Evolutionary conservation across 2,329 filamentous ascomycete species (phyloP), one percentile per base, ranked within the genome.

Genomic region (Pseudocercospora pini-densiflorae): DNA sequence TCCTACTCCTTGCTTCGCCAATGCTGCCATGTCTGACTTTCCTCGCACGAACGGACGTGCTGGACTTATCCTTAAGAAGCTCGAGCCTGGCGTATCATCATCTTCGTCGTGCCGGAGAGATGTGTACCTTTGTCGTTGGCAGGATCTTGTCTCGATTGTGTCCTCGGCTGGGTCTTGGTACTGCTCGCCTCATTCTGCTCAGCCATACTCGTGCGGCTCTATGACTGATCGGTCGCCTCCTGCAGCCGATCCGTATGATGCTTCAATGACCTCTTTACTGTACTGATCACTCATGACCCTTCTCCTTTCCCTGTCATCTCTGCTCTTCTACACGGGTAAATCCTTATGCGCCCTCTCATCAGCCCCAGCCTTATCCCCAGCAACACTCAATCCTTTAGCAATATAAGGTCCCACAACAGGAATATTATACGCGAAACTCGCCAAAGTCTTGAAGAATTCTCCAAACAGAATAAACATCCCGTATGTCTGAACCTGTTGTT

Each of bases 381-480:
- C 90, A 66, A 88, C 87, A 77, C 95, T 92, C 68, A 97, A 84
- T 2, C 84, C 85, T 71, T 87, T 82, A 65, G 92, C 91, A 76
- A 97, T 90, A 75, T 94, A 96, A 4, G 94, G 92, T 3, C 94
- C 94, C 5, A 98, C 83, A 7, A 97, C 85, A 0, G 95, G 94
- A 10, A 97, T 81, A 68, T 92, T 93, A 64, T 92, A 89, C 45
- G 92, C 92, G 76, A 98, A 97, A 16, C 92, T 88, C 0, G 91
- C 92, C 71, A 98, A 94, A 21, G 94, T 98, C 58, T 93, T 92
- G 66, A 98, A 86, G 81, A 98, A 98, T 80, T 99, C 95, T 40
- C 95, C 95, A 81, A 99, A 99, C 40, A 99, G 83, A 60, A 97
- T 87, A 72, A 96, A 87, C 71, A 99, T 94, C 31, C 95, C 95